Evolutionary conservation across 2,329 filamentous ascomycete species (phyloP).

Genomic region (Sporothrix brasiliensis): DNA sequence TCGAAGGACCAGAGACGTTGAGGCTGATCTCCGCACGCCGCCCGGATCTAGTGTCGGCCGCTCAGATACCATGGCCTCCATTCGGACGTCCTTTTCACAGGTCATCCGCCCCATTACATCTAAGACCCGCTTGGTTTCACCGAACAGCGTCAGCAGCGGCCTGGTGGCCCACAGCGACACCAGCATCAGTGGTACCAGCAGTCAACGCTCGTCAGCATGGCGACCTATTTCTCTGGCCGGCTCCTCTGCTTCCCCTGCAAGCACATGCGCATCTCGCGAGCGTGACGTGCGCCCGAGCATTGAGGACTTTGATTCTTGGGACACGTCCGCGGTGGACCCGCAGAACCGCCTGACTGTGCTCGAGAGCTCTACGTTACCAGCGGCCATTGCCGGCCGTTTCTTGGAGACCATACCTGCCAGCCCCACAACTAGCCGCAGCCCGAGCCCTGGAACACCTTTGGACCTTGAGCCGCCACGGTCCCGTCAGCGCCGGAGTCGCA

Average conservation of each 20-base stretch:
- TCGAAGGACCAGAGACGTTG: conserved; percentile 39
- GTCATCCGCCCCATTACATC: conserved; percentile 60
- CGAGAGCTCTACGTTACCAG: conserved; percentile 51
- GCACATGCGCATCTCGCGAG: conserved; percentile 33
- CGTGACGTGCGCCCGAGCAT: conserved; percentile 44
- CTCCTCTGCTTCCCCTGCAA: conserved; percentile 44
- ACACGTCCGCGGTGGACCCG: conserved; percentile 68
- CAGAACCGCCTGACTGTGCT: conserved; percentile 62
- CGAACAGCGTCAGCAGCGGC: conserved; percentile 35
- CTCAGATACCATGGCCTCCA: conserved; percentile 52
- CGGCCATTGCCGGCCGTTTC: conserved; percentile 48
- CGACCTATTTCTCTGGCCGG: conserved; percentile 52
- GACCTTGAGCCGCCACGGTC: conserved; percentile 58
- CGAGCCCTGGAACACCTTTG: conserved; percentile 63
- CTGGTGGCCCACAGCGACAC: conserved; percentile 41
- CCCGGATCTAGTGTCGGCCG: conserved; percentile 52
- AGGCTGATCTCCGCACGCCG: conserved; percentile 46
- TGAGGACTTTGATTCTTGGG: conserved; percentile 76
- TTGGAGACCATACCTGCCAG: conserved; percentile 73
- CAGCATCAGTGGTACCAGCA: conserved; percentile 35
- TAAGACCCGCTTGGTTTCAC: conserved; percentile 56
- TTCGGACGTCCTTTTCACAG: conserved; percentile 54
- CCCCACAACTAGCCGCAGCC: conserved; percentile 64
- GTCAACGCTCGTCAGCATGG: conserved; percentile 40
- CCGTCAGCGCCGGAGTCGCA: conserved; percentile 51